These are phyloP conservation scores for Drosera capensis DNA, from an alignment of 148 eudicot species.

Conservation along the genomic window DNA sequence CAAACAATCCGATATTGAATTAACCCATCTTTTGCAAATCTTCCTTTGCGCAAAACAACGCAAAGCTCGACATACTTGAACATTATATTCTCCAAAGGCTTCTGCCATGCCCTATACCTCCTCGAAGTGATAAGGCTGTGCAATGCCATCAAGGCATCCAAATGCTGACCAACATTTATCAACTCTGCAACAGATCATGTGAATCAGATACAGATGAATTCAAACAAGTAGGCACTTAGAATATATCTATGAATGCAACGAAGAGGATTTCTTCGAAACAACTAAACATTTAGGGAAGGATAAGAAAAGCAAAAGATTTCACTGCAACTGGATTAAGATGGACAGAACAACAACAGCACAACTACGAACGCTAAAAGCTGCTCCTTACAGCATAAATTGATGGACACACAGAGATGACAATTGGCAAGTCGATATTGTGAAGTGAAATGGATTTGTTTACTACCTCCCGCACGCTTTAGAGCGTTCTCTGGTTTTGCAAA, in stretches of 20 bases:
- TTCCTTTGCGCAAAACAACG: constrained; percentile 80
- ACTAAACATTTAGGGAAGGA: too few relatives aligned
- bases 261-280: not conserved
- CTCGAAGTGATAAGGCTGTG: constrained; percentile 76
- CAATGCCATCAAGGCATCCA: constrained; percentile 74
- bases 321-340: not conserved
- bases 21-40: constrained; percentile 83
- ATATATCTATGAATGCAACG: not conserved
- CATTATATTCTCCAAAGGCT: constrained; percentile 71
- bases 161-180: constrained; percentile 81
- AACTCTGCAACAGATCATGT: constrained; percentile 37
- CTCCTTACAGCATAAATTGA: not conserved
- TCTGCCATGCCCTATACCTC: constrained; percentile 80
- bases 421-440: not conserved
- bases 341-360: not conserved
- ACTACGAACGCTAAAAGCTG: too few relatives aligned
- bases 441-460: not conserved
- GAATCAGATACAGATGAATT: not conserved
- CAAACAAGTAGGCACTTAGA: not conserved
- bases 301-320: not conserved
- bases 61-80: constrained; percentile 75
- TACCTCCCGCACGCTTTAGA: constrained; percentile 69
- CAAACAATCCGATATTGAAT: constrained; percentile 85
- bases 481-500: constrained; percentile 66
- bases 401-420: not conserved